A percentile compares a stretch with the other conserved stretches of the same genome.
These are phyloP conservation scores for Thermoascus crustaceus DNA, from an alignment of 2,329 filamentous ascomycete genomes.

Conservation along the genomic window DNA sequence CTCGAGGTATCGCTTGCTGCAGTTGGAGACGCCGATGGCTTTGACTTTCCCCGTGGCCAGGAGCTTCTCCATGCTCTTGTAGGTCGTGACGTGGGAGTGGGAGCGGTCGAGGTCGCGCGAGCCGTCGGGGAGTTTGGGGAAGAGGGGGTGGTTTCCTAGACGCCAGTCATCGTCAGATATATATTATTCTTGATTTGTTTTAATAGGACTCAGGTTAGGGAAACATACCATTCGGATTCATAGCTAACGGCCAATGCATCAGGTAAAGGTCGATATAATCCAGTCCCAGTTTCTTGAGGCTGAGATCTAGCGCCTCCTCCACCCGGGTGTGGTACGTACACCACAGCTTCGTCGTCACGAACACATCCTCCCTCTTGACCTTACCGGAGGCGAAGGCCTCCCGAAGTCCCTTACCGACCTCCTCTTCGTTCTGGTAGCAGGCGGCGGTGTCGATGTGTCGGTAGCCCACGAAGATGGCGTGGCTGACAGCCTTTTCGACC, in stretches of 20 bases:
- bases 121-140: slow-evolving; percentile 63
- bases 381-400: slow-evolving; percentile 61
- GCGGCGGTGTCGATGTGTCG: slow-evolving; percentile 34
- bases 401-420: slow-evolving; percentile 70
- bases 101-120: slow-evolving; percentile 59
- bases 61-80: slow-evolving; percentile 61
- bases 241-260: slow-evolving; percentile 72
- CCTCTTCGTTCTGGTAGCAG: slow-evolving; percentile 56
- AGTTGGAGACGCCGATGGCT: slow-evolving; percentile 55
- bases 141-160: slow-evolving; percentile 35
- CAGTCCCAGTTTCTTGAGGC: slow-evolving; percentile 62
- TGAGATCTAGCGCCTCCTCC: slow-evolving; percentile 63
- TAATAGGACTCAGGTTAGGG: not conserved
- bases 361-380: slow-evolving; percentile 68
- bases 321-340: slow-evolving; percentile 66
- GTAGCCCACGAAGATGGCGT: slow-evolving; percentile 44
- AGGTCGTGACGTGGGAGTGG: slow-evolving; percentile 66
- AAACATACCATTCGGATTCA: slow-evolving; percentile 62
- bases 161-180: not conserved
- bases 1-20: slow-evolving; percentile 46
- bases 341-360: slow-evolving; percentile 82
- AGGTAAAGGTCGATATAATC: slow-evolving; percentile 77
- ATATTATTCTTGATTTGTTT: not conserved
- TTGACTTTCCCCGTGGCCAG: slow-evolving; percentile 46
- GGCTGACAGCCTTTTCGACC: slow-evolving; percentile 50